Base-by-base conservation (phyloP, 177 flowering plant species). In the Telopea speciosissima region DNA sequence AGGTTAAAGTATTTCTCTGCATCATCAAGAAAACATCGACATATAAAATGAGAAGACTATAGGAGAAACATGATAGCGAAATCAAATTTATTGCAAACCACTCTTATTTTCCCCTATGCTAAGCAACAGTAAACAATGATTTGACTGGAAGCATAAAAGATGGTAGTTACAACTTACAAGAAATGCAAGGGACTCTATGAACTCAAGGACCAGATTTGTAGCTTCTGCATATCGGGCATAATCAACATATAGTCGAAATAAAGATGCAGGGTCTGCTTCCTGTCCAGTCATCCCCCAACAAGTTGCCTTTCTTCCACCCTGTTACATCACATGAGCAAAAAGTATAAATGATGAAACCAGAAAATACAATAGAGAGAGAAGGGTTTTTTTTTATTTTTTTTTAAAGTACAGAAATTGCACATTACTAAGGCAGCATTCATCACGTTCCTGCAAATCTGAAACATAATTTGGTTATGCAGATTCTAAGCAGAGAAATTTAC, bases 141-240 rank as follows among this genome's bases (percentile, higher is more conserved):
- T 49, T 49, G 54, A 49, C 49, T 49, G 3, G 54, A 12, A 49
- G 54, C 3, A 58, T 17, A 58, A 52, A 52, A 14, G 19, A 5
- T 14, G n/a, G n/a, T 68, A 82, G 75, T 84, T 79, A 95, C 99
- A 85, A 80, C 63, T 84, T 79, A 95, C 99, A 85, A 80, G 65
- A 68, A 88, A 80, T 68, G 90, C 82, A 77, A 80, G 85, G 7
- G 85, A 82, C 70, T 90, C 90, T 14, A 91, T 77, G 81, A 86
- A 90, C 77, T 90, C 96, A 1, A 93, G 84, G 74, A 95, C 78
- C 72, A 95, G 78, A 82, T 86, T 85, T 23, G 91, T 85, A 56
- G 98, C 98, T 79, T 95, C 99, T 42, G 86, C 73, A 83, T 80
- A 88, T 42, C 93, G 91, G 36, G 92, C 88, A 78, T 85, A 87